These are phyloP conservation scores for Crithidia mellificae DNA, from an alignment of 208 protist species.

Conservation along the genomic window DNA sequence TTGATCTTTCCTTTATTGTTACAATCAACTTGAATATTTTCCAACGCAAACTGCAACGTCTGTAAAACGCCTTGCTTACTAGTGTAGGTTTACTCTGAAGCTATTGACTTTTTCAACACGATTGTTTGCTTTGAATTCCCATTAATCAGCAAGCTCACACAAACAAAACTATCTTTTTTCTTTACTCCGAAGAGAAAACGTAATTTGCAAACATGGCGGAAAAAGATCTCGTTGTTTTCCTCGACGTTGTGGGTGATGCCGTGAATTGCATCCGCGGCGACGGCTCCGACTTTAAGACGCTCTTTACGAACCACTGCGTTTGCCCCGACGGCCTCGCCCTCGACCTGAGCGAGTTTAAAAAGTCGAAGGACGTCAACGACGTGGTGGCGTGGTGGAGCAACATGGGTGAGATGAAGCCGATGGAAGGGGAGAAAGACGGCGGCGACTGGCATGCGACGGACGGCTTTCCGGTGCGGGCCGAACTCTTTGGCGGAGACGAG, in stretches of 20 bases:
- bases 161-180: background rate
- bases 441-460: conserved; percentile 40
- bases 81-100: too few species aligned
- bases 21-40: too few species aligned
- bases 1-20: too few species aligned
- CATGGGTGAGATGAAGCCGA: conserved; percentile 29
- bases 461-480: conserved; percentile 27
- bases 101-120: too few species aligned
- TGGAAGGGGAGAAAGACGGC: conserved; percentile 24
- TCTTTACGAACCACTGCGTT: conserved; percentile 35
- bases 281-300: conserved; percentile 18
- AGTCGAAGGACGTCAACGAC: conserved; percentile 29
- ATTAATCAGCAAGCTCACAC: too few species aligned
- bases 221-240: conserved; percentile 31
- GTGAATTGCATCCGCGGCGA: conserved; percentile 34
- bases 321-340: conserved; percentile 41
- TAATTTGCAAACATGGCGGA: conserved; percentile 17
- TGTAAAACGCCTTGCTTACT: too few species aligned
- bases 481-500: conserved; percentile 30
- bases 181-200: background rate
- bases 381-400: conserved; percentile 39
- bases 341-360: conserved; percentile 29
- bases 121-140: too few species aligned
- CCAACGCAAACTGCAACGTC: too few species aligned
- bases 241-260: conserved; percentile 16